Percentiles rank a stretch among this genome's conserved stretches.
Conservation (phyloP, 768 basidiomycete genomes). For the Mycena alexandri region DNA sequence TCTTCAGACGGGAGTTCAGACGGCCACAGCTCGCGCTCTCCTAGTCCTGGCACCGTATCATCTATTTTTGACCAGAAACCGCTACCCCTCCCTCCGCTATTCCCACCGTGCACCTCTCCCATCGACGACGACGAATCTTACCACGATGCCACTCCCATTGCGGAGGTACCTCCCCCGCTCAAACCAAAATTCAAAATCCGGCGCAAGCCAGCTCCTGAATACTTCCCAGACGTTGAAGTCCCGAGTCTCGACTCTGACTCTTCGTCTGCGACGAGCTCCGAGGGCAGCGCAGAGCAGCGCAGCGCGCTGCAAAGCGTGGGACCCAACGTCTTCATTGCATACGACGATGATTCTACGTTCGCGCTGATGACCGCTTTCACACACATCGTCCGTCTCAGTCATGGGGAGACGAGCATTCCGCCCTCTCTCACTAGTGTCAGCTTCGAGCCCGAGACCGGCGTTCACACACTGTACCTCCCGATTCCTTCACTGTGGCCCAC, state of each 20-base stretch:
- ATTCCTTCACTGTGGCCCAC: slow-evolving; percentile 15
- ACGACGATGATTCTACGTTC: slow-evolving; percentile 14
- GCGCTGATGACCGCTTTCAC: slow-evolving; percentile 27
- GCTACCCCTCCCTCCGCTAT: slow-evolving; percentile 20
- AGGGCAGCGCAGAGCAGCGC: neutral
- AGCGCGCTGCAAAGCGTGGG: slow-evolving; percentile 19
- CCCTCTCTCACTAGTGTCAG: neutral
- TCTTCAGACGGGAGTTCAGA: slow-evolving; percentile 25
- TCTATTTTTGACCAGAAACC: slow-evolving; percentile 10
- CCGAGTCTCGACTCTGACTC: slow-evolving; percentile 2
- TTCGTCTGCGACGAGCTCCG: neutral
- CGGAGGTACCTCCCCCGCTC: neutral
- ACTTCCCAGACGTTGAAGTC: neutral
- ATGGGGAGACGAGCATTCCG: slow-evolving; percentile 2
- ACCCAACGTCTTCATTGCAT: slow-evolving; percentile 30
- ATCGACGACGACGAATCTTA: slow-evolving; percentile 21
- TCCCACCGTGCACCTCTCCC: slow-evolving; percentile 21
- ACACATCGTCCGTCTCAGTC: slow-evolving; percentile 22
- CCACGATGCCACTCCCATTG: neutral
- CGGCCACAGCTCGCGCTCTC: slow-evolving; percentile 12
- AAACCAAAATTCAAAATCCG: slow-evolving; percentile 17
- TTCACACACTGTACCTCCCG: slow-evolving; percentile 25
- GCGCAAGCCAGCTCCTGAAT: slow-evolving; percentile 29
- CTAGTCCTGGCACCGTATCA: slow-evolving; percentile 6
- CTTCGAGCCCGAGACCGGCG: slow-evolving; percentile 13